Conservation (phyloP, 2,329 filamentous ascomycete genomes). For the Alternaria triticina region DNA sequence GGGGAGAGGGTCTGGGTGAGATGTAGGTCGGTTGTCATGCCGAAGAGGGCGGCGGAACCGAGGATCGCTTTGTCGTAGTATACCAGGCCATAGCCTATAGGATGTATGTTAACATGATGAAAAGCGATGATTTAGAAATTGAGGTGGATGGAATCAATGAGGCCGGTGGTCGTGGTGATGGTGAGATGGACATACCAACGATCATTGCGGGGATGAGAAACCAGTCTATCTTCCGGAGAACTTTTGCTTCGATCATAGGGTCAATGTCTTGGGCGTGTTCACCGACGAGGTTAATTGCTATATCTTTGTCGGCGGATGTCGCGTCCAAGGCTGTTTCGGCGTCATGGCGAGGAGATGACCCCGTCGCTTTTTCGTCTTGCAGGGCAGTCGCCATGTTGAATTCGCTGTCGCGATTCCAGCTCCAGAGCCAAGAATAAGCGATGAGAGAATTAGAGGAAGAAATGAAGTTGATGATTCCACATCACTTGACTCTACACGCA, state of each 20-base stretch:
- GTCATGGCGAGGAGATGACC: constrained; percentile 16
- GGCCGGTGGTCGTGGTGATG: background rate
- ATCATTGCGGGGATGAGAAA: constrained; percentile 72
- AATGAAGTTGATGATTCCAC: background rate
- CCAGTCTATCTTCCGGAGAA: constrained; percentile 70
- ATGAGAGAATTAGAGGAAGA: background rate
- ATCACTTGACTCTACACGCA: constrained; percentile 17
- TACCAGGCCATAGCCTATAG: constrained; percentile 66
- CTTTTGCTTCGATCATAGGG: constrained; percentile 60
- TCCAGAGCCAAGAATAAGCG: background rate
- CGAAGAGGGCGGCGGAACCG: constrained; percentile 74
- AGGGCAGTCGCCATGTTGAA: background rate
- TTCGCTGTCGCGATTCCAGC: background rate
- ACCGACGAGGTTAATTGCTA: constrained; percentile 65
- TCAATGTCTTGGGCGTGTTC: constrained; percentile 63
- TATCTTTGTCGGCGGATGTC: constrained; percentile 56
- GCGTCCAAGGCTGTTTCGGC: constrained; percentile 23
- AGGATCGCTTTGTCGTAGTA: constrained; percentile 80
- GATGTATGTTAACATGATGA: background rate
- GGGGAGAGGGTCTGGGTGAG: background rate
- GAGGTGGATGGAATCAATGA: background rate
- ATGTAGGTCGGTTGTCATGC: constrained; percentile 72
- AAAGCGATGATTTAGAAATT: background rate
- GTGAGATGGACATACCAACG: constrained; percentile 32
- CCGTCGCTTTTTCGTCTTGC: constrained; percentile 19